These are phyloP conservation scores for Paecilomyces niveus DNA, from an alignment of 2,329 filamentous ascomycete genomes.

Conservation along the genomic window DNA sequence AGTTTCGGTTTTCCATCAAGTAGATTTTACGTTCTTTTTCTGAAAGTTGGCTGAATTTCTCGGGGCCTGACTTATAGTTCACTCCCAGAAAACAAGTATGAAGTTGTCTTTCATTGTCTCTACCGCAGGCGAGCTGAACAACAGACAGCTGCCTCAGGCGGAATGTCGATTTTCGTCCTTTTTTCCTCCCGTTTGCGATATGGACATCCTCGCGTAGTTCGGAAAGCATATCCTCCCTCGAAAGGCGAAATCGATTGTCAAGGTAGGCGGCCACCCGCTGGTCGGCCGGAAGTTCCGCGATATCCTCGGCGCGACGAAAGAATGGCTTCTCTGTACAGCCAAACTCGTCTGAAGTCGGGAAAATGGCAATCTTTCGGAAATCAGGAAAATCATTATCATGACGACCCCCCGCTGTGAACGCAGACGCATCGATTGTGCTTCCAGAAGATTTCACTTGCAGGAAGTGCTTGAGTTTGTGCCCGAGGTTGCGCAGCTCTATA, in stretches of 20 bases:
- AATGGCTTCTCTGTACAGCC: slow-evolving; percentile 47
- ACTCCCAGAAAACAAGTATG: slow-evolving; percentile 37
- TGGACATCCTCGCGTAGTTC: slow-evolving; percentile 59
- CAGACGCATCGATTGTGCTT: background rate
- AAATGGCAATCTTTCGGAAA: slow-evolving; percentile 55
- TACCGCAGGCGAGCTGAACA: slow-evolving; percentile 29
- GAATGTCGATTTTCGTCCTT: slow-evolving; percentile 32
- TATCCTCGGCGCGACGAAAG: slow-evolving; percentile 46
- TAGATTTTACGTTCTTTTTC: slow-evolving; percentile 34
- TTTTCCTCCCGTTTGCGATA: slow-evolving; percentile 43
- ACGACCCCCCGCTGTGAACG: slow-evolving; percentile 51
- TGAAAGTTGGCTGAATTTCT: slow-evolving; percentile 29
- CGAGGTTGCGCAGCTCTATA: slow-evolving; percentile 25
- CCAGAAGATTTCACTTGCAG: slow-evolving; percentile 20
- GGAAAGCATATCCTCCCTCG: slow-evolving; percentile 63
- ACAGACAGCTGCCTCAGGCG: slow-evolving; percentile 37
- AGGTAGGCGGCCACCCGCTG: slow-evolving; percentile 46
- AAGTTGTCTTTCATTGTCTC: slow-evolving; percentile 17
- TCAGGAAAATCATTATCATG: slow-evolving; percentile 66
- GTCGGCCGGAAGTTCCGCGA: slow-evolving; percentile 33
- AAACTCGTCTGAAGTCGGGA: slow-evolving; percentile 62
- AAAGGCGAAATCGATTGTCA: slow-evolving; percentile 65
- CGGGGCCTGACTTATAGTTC: slow-evolving; percentile 36
- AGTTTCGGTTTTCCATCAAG: slow-evolving; percentile 40
- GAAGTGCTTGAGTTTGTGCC: slow-evolving; percentile 37